Conservation (phyloP, 495 filamentous ascomycete species). For the Annulohypoxylon bovei region DNA sequence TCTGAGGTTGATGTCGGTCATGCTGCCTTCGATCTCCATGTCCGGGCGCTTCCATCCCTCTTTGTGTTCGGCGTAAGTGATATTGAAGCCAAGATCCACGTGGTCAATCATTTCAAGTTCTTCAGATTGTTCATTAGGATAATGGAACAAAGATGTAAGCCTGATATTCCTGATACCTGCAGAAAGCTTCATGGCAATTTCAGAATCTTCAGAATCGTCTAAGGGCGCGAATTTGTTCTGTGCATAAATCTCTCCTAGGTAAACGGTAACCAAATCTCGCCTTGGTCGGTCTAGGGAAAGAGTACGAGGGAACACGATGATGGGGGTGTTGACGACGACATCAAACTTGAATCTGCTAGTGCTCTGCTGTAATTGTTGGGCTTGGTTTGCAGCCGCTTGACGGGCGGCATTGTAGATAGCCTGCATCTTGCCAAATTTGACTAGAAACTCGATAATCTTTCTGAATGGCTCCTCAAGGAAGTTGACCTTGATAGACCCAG, state of each 20-base stretch:
- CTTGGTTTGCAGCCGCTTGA: constrained; percentile 93
- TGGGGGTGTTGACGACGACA: constrained; percentile 90
- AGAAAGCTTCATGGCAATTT: constrained; percentile 86
- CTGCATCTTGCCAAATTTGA: constrained; percentile 99
- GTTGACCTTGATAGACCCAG: constrained; percentile 94
- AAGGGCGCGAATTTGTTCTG: constrained; percentile 90
- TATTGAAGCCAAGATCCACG: constrained; percentile 89
- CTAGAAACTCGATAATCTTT: constrained; percentile 96
- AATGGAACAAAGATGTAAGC: constrained; percentile 90
- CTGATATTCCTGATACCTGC: constrained; percentile 92
- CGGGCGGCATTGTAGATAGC: constrained; percentile 97
- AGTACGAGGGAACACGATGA: constrained; percentile 87
- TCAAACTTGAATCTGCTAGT: constrained; percentile 93
- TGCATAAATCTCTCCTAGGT: constrained; percentile 95
- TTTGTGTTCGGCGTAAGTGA: constrained; percentile 89
- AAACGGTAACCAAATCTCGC: constrained; percentile 87
- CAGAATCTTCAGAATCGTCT: constrained; percentile 72
- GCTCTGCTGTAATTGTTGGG: constrained; percentile 89
- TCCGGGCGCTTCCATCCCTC: constrained; percentile 82
- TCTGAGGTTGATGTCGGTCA: constrained; percentile 90
- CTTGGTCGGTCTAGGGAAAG: constrained; percentile 66
- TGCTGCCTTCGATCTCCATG: constrained; percentile 85
- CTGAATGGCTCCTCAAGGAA: constrained; percentile 97
- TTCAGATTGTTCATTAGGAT: constrained; percentile 73
- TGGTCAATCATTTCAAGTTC: constrained; percentile 96